These are phyloP conservation scores for Sutorius australiensis DNA, from an alignment of 768 basidiomycete species.

Conservation along the genomic window DNA sequence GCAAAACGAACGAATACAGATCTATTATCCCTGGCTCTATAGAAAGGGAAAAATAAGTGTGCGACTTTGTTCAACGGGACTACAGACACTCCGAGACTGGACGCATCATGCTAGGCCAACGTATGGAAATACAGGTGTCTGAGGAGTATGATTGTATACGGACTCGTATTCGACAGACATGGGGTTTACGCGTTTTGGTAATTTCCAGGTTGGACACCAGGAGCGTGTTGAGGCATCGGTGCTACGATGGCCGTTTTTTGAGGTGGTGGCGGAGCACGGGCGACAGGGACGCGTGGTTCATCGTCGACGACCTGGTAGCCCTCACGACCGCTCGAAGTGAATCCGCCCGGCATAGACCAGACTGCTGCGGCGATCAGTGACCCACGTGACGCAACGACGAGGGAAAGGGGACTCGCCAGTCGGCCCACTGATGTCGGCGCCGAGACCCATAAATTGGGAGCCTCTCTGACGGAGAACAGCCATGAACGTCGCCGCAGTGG, in stretches of 20 bases:
- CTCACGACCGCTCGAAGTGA: slow-evolving; percentile 49
- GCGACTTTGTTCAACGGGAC: background rate
- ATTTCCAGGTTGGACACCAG: slow-evolving; percentile 18
- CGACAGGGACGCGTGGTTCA: slow-evolving; percentile 21
- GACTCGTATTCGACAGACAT: background rate
- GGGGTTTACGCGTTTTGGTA: slow-evolving; percentile 23
- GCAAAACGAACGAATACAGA: background rate
- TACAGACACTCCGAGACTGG: background rate
- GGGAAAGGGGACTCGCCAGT: slow-evolving; percentile 43
- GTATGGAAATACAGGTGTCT: background rate
- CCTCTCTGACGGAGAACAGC: slow-evolving; percentile 56
- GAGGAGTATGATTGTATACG: background rate
- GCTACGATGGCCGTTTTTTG: slow-evolving; percentile 9
- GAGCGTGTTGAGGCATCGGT: slow-evolving; percentile 15
- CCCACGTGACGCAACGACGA: background rate
- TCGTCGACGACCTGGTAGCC: slow-evolving; percentile 66
- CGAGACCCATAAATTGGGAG: slow-evolving; percentile 48
- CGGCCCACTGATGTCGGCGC: slow-evolving; percentile 50
- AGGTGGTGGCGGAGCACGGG: slow-evolving; percentile 15
- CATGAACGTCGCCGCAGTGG: slow-evolving; percentile 52
- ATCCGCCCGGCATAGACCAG: slow-evolving; percentile 77
- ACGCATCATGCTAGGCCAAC: background rate
- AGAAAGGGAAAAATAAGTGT: background rate
- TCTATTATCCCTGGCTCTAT: background rate
- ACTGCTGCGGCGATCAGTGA: slow-evolving; percentile 38